A percentile compares a stretch with the other conserved stretches of the same genome.
These are phyloP conservation scores for Myotisia sp. DNA, from an alignment of 2,329 filamentous ascomycete genomes.

Conservation along the genomic window DNA sequence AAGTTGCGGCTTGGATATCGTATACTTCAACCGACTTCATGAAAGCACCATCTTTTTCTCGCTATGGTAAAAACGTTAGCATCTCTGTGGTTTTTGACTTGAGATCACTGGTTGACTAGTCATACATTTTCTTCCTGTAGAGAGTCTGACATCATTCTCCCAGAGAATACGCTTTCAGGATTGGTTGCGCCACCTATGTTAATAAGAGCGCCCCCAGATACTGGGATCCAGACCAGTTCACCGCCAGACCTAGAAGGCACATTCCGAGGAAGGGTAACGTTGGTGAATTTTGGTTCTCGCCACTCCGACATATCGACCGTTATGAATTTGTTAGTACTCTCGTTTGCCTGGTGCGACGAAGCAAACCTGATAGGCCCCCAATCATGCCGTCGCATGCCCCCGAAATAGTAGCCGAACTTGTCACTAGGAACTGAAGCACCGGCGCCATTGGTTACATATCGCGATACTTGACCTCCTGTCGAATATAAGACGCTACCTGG, in stretches of 20 bases:
- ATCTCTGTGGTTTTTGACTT: slow-evolving; percentile 7
- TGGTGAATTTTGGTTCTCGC: slow-evolving; percentile 40
- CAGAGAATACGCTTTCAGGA: slow-evolving; percentile 13
- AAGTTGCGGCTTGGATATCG: slow-evolving; percentile 20
- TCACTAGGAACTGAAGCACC: slow-evolving; percentile 53
- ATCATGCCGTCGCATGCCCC: slow-evolving; percentile 42
- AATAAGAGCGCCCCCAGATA: slow-evolving; percentile 25
- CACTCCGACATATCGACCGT: slow-evolving; percentile 45
- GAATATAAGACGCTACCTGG: slow-evolving; percentile 28
- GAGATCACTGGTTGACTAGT: neutral
- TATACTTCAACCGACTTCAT: slow-evolving; percentile 28
- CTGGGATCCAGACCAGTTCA: slow-evolving; percentile 49
- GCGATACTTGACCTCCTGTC: slow-evolving; percentile 34
- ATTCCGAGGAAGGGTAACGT: slow-evolving; percentile 37
- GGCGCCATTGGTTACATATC: slow-evolving; percentile 52
- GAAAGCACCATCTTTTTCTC: slow-evolving; percentile 18
- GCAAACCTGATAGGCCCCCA: slow-evolving; percentile 37
- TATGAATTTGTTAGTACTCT: slow-evolving; percentile 44
- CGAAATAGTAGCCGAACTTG: slow-evolving; percentile 58
- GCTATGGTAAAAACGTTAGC: neutral
- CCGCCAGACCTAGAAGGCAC: slow-evolving; percentile 46
- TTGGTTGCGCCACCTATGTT: slow-evolving; percentile 26
- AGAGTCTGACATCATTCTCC: neutral
- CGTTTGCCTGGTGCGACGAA: slow-evolving; percentile 19
- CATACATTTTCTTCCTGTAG: slow-evolving; percentile 14